Conservation (phyloP, 2,329 filamentous ascomycete species). For the Xylaria digitata region DNA sequence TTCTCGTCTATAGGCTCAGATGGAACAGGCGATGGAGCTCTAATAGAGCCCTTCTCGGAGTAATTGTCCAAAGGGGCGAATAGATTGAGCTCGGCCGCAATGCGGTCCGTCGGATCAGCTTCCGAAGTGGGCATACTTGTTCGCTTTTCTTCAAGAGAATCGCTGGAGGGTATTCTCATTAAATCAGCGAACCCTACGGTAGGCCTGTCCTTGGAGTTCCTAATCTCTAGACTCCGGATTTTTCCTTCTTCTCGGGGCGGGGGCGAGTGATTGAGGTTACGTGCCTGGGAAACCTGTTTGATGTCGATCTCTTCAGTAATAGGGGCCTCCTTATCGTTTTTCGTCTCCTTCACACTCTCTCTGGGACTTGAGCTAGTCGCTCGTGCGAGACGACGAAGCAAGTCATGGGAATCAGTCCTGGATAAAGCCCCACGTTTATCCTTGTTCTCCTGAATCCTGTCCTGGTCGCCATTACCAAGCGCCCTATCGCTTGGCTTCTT, state of each 20-base stretch:
- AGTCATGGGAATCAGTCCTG: conserved; percentile 58
- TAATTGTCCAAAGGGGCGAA: conserved; percentile 67
- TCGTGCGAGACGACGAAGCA: conserved; percentile 62
- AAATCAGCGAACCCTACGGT: conserved; percentile 62
- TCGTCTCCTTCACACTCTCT: conserved; percentile 37
- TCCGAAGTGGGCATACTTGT: conserved; percentile 62
- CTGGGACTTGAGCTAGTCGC: conserved; percentile 59
- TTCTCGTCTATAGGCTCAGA: conserved; percentile 54
- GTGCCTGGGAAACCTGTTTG: conserved; percentile 34
- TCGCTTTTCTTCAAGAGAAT: conserved; percentile 62
- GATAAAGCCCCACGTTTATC: conserved; percentile 38
- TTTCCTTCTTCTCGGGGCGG: conserved; percentile 39
- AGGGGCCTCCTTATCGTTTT: conserved; percentile 33
- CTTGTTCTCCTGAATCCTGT: conserved; percentile 36
- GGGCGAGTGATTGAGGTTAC: conserved; percentile 39
- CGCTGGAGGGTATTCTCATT: conserved; percentile 56
- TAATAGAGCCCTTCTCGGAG: conserved; percentile 66
- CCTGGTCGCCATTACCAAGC: conserved; percentile 21
- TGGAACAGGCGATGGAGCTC: conserved; percentile 60
- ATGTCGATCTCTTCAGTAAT: conserved; percentile 22
- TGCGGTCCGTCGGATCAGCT: conserved; percentile 65
- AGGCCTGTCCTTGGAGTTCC: conserved; percentile 49
- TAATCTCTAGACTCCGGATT: conserved; percentile 43
- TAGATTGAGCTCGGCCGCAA: conserved; percentile 66
- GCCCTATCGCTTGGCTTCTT: conserved; percentile 30